Base-by-base conservation (phyloP, 2,329 filamentous ascomycete genomes). In the Trichoderma arundinaceum region DNA sequence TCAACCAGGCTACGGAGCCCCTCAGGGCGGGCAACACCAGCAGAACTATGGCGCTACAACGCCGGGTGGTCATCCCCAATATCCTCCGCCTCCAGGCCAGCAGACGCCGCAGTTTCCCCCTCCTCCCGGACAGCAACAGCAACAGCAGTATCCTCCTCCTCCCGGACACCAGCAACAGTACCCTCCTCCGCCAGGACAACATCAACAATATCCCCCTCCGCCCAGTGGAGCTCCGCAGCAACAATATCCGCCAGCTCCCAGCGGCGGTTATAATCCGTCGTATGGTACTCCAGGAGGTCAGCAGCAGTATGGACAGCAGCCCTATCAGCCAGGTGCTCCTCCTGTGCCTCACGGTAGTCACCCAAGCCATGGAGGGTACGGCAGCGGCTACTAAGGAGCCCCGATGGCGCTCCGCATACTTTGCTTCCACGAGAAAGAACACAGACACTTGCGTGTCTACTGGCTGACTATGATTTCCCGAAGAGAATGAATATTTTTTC, bases 251-350 rank as follows among this genome's bases (percentile, higher is more conserved):
- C 63, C 63, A 38, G 8, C 17, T 19, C 17, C 10, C 5, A 2
- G 38, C 32, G 68, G 65, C 17, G 73, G 73, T 44, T 77, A 77
- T 48, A 76, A 72, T 60, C 63, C 71, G 28, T 73, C 73, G 9
- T 76, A 75, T 9, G 70, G 70, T 32, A 66, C 69, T 2, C 73
- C 74, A n/a, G 70, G 69, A 35, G 69, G 69, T n/a, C 71, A 76
- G 58, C 71, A 72, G 38, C 68, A 75, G 12, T 75, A 76, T 46
- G 73, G 74, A 52, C 71, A 72, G 48, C 71, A 72, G 48, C 68
- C 73, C 6, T 74, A 75, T 41, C 70, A 71, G 15, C 69, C 71
- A 19, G 70, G 69, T 17, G 69, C 73, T 35, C 71, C 68, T 12
- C 68, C 65, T n/a, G 61, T 65, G 17, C 61, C 65, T 6, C 65